A percentile compares a stretch with the other conserved stretches of the same genome.
Evolutionary conservation across 2,329 filamentous ascomycete genomes (phyloP).

Genomic region (Trichophyton simii): DNA sequence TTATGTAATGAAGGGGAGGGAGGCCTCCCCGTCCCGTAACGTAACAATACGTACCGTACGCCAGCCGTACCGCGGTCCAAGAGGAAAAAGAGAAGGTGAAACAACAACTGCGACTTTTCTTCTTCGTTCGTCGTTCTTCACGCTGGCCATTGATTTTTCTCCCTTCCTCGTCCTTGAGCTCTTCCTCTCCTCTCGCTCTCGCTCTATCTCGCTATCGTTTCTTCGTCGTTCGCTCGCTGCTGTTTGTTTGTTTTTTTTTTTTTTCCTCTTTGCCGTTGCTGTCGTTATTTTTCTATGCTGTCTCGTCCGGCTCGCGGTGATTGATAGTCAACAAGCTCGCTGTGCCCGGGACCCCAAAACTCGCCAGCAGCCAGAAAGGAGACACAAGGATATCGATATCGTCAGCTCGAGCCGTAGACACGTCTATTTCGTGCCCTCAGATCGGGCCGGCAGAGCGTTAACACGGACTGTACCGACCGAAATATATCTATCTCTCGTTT

Average conservation of each 20-base stretch:
- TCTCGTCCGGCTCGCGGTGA: not conserved
- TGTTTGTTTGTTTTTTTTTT: not conserved
- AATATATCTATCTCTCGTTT: slow-evolving; percentile 1
- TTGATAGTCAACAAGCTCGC: not conserved
- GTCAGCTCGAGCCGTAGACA: not conserved
- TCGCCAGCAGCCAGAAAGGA: not conserved
- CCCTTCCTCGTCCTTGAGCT: not conserved
- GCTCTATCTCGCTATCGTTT: not conserved
- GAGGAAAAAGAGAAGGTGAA: slow-evolving; percentile 1
- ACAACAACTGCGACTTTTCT: not conserved
- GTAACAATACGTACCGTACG: not conserved
- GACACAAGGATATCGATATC: too few relatives aligned
- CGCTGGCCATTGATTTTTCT: not conserved
- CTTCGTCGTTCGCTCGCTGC: not conserved
- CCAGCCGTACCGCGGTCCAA: not conserved
- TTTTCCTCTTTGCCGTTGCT: not conserved
- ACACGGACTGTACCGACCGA: not conserved
- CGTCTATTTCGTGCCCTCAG: not conserved
- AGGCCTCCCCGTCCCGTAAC: not conserved
- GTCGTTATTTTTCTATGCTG: not conserved
- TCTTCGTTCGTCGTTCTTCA: not conserved
- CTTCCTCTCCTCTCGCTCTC: not conserved
- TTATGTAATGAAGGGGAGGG: not conserved
- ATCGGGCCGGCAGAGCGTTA: not conserved
- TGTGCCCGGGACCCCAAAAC: not conserved